Evolutionary conservation across 495 filamentous ascomycete species (phyloP).

Genomic region (Penicillium goetzii): DNA sequence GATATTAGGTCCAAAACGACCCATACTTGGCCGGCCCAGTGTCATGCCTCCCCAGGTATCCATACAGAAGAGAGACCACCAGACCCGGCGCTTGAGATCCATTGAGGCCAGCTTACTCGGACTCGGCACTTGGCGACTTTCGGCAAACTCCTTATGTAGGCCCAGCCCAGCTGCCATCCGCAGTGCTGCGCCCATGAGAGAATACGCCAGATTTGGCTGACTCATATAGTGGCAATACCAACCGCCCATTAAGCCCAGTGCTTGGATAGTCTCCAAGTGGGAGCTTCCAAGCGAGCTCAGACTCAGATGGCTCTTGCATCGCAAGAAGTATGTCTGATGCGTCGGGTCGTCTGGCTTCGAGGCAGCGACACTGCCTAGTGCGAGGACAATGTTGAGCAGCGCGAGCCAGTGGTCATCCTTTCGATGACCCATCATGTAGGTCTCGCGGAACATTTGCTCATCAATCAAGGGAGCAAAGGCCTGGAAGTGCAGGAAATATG

Average conservation of each 20-base stretch:
- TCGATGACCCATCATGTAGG: constrained; percentile 67
- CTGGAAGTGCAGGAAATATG: constrained; percentile 78
- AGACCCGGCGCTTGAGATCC: constrained; percentile 71
- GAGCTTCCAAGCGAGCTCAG: constrained; percentile 55
- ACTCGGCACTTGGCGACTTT: constrained; percentile 45
- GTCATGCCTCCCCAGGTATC: constrained; percentile 81
- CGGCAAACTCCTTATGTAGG: constrained; percentile 69
- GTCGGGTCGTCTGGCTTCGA: constrained; percentile 70
- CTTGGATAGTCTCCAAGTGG: constrained; percentile 70
- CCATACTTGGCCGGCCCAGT: constrained; percentile 76
- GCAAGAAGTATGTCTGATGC: constrained; percentile 73
- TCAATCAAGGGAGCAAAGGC: constrained; percentile 77
- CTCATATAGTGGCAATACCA: constrained; percentile 80
- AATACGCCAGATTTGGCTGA: constrained; percentile 68
- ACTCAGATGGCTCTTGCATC: constrained; percentile 67
- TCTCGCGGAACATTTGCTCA: constrained; percentile 72
- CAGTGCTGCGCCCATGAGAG: constrained; percentile 59
- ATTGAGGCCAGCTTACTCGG: constrained; percentile 35
- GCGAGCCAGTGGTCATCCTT: constrained; percentile 75
- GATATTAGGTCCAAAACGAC: constrained; percentile 72
- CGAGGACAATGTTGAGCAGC: constrained; percentile 79
- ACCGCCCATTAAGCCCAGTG: constrained; percentile 67
- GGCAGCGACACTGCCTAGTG: constrained; percentile 73
- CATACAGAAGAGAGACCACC: constrained; percentile 81
- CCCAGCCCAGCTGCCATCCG: constrained; percentile 73